Percentiles rank a stretch among this genome's conserved stretches.
phyloP scores from a whole-genome alignment of 2,329 filamentous ascomycete species.

The Hypomyces perniciosus region DNA sequence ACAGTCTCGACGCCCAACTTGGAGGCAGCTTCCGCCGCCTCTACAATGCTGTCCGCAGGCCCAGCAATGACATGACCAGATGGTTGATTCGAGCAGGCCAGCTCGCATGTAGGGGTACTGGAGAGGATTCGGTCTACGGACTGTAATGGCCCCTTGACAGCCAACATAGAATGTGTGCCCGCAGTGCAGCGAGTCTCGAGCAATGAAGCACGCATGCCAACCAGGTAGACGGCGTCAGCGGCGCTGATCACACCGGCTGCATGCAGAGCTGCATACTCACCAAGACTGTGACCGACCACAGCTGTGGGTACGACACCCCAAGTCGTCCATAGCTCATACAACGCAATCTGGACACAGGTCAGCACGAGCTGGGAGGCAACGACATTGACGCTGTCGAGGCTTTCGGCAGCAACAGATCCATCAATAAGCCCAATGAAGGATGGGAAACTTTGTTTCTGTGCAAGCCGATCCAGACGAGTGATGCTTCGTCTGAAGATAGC shows the following conservation, averaged over 20 bases:
- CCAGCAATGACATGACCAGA: conserved; percentile 62
- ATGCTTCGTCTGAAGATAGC: conserved; percentile 45
- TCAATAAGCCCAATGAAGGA: conserved; percentile 35
- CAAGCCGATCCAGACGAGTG: conserved; percentile 51
- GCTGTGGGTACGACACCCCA: conserved; percentile 48
- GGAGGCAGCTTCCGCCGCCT: conserved; percentile 17
- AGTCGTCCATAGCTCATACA: conserved; percentile 49
- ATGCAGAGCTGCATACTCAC: conserved; percentile 44
- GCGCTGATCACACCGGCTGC: conserved; percentile 65
- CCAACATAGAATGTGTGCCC: conserved; percentile 58
- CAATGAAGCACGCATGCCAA: conserved; percentile 61
- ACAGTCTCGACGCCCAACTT: conserved; percentile 23
- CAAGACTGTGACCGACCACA: conserved; percentile 51
- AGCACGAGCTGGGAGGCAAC: neutral
- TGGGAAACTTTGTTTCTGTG: conserved; percentile 47
- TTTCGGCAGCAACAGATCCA: no score
- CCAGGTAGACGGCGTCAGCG: conserved; percentile 66
- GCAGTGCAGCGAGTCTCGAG: conserved; percentile 59
- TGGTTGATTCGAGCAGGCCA: conserved; percentile 68
- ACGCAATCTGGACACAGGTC: conserved; percentile 47
- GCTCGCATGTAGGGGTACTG: conserved; percentile 34
- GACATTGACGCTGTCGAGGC: neutral
- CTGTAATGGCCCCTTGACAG: conserved; percentile 31
- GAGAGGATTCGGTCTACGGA: conserved; percentile 14
- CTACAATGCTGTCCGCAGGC: conserved; percentile 33